A percentile compares a stretch with the other conserved stretches of the same genome.
phyloP scores from a whole-genome alignment of 495 filamentous ascomycete genomes.

The Hyaloscypha bicolor region DNA sequence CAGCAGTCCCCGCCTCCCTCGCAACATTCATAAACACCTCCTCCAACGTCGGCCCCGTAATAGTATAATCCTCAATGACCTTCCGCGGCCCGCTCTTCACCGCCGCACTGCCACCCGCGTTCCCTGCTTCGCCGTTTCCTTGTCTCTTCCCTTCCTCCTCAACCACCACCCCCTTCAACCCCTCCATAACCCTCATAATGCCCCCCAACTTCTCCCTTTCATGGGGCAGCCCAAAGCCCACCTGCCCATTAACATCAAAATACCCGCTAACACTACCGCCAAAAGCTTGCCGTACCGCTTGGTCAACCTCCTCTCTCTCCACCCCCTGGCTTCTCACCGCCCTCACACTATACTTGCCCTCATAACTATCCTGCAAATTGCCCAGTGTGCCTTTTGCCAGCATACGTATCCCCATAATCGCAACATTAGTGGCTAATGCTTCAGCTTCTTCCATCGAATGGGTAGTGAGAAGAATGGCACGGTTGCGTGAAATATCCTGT shows the following conservation, averaged over 20 bases:
- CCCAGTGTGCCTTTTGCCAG: conserved; percentile 46
- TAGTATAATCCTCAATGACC: conserved; percentile 25
- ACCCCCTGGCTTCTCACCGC: conserved; percentile 11
- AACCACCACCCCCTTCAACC: conserved; percentile 27
- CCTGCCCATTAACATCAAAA: conserved; percentile 27
- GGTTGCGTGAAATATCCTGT: conserved; percentile 35
- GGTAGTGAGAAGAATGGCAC: conserved; percentile 47
- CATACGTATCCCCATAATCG: conserved; percentile 50
- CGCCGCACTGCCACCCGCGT: conserved; percentile 10
- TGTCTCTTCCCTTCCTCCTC: conserved; percentile 7
- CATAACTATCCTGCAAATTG: conserved; percentile 43
- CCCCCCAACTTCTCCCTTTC: conserved; percentile 22
- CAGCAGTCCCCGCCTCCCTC: conserved; percentile 20
- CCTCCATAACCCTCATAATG: conserved; percentile 31
- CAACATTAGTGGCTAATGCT: conserved; percentile 49
- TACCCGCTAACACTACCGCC: conserved; percentile 15
- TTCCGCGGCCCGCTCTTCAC: not conserved
- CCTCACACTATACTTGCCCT: conserved; percentile 44
- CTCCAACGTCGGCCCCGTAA: conserved; percentile 28
- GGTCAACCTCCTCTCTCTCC: conserved; percentile 12
- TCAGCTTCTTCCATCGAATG: conserved; percentile 58
- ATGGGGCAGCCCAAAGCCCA: conserved; percentile 28
- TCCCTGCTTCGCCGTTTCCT: not conserved
- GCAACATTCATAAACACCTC: conserved; percentile 34
- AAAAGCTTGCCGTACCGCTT: conserved; percentile 16